Percentiles rank a stretch among this genome's conserved stretches.
These are phyloP conservation scores for Ceratocystis destructans DNA, from an alignment of 2,329 filamentous ascomycete species.

Conservation along the genomic window DNA sequence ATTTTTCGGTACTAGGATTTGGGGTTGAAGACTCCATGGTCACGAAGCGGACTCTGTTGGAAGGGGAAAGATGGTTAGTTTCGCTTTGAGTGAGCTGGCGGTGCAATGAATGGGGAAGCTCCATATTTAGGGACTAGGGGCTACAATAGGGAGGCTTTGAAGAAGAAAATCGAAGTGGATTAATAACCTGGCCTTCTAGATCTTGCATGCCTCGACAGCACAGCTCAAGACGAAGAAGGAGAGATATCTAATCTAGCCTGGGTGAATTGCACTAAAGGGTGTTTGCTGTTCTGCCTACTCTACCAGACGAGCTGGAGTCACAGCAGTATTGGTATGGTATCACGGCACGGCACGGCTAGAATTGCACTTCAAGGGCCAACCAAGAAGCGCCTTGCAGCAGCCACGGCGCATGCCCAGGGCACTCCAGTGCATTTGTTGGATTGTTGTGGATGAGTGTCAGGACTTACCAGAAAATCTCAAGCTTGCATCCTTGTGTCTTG, in stretches of 20 bases:
- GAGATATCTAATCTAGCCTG: not conserved
- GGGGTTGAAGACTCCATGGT: slow-evolving; percentile 14
- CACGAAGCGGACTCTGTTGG: slow-evolving; percentile 11
- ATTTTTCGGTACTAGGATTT: slow-evolving; percentile 16
- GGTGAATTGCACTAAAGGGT: not conserved
- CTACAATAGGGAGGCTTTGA: not conserved
- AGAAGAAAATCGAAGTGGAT: slow-evolving; percentile 3
- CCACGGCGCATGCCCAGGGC: not conserved
- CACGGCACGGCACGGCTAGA: not conserved
- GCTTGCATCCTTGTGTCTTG: not conserved
- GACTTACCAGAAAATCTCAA: slow-evolving; percentile 5
- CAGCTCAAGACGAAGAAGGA: not conserved
- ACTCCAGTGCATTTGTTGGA: not conserved
- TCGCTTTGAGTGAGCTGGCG: not conserved
- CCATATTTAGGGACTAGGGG: slow-evolving; percentile 6
- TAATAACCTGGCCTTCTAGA: slow-evolving; percentile 3
- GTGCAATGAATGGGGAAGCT: not conserved
- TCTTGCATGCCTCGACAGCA: not conserved
- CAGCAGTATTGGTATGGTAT: not conserved
- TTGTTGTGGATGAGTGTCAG: not conserved
- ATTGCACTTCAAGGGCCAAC: not conserved
- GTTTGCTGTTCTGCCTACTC: not conserved
- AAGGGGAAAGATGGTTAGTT: slow-evolving; percentile 8
- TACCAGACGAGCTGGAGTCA: not conserved
- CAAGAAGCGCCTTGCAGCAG: not conserved